These are phyloP conservation scores for Yarrowia yakushimensis DNA, from an alignment of 805 yeast genomes.

Conservation along the genomic window DNA sequence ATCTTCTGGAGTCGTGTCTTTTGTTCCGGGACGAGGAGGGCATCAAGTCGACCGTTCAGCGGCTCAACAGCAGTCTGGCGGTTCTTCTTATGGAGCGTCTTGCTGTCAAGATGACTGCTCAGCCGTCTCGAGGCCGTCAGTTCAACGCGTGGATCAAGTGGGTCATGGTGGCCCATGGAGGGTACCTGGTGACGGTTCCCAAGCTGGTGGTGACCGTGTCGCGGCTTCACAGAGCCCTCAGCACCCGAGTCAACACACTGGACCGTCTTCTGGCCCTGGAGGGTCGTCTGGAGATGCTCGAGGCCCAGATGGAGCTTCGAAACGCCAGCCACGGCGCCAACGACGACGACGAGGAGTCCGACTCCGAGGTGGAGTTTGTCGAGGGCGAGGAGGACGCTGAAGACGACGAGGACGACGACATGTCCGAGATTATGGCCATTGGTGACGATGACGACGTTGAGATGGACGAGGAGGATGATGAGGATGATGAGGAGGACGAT, in stretches of 20 bases:
- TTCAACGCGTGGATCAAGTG: slow-evolving; percentile 73
- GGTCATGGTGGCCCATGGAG: slow-evolving; percentile 67
- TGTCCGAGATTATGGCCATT: slow-evolving; percentile 42
- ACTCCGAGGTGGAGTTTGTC: slow-evolving; percentile 39
- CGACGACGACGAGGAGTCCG: slow-evolving; percentile 38
- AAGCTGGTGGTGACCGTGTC: slow-evolving; percentile 55
- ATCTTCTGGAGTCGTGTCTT: slow-evolving; percentile 80
- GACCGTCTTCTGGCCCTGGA: slow-evolving; percentile 73
- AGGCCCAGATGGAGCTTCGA: slow-evolving; percentile 72
- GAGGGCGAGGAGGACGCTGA: slow-evolving; percentile 45
- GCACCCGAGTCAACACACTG: slow-evolving; percentile 53
- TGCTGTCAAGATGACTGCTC: slow-evolving; percentile 49
- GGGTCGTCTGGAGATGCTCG: slow-evolving; percentile 76
- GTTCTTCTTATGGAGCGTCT: slow-evolving; percentile 46
- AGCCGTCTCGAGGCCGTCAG: slow-evolving; percentile 52
- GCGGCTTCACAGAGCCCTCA: slow-evolving; percentile 54
- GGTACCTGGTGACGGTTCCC: slow-evolving; percentile 52
- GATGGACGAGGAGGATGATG: slow-evolving; percentile 40
- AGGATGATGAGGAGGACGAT: slow-evolving; percentile 38
- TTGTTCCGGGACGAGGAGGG: slow-evolving; percentile 49
- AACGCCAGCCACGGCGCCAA: slow-evolving; percentile 40
- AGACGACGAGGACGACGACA: slow-evolving; percentile 35
- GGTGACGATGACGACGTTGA: slow-evolving; percentile 44
- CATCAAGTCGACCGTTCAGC: slow-evolving; percentile 52
- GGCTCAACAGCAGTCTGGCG: slow-evolving; percentile 48